Percentiles rank a stretch among this genome's conserved stretches.
Conservation (phyloP, 306 rosid species). For the Carpinus fangiana region DNA sequence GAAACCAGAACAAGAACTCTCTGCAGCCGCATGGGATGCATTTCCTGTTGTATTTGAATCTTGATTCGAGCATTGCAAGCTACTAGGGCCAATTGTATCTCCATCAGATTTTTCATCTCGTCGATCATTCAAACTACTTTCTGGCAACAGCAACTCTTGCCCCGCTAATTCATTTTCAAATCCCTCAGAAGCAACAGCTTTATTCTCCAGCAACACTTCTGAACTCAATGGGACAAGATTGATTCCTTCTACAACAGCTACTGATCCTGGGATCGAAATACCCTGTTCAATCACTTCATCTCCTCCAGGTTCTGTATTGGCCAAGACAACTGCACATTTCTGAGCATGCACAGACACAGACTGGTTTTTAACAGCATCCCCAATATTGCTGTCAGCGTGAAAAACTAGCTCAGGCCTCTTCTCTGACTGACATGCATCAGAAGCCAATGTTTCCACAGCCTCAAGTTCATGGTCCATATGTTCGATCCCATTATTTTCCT, state of each 20-base stretch:
- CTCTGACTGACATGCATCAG: constrained; percentile 42
- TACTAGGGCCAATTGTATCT: constrained; percentile 35
- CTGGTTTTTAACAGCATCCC: constrained; percentile 32
- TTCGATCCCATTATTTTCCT: constrained; percentile 36
- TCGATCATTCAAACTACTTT: constrained; percentile 25
- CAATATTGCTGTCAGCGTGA: constrained; percentile 34
- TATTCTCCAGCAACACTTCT: constrained; percentile 36
- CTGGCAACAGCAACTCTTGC: constrained; percentile 28
- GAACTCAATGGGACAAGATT: constrained; percentile 28
- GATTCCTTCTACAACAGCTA: constrained; percentile 35
- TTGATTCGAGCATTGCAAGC: constrained; percentile 35
- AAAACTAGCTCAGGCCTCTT: constrained; percentile 35
- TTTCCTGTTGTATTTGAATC: constrained; percentile 45
- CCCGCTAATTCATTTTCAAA: constrained; percentile 36
- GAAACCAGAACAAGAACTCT: constrained; percentile 53
- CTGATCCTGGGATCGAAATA: constrained; percentile 28
- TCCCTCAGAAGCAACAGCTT: constrained; percentile 41
- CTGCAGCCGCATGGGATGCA: constrained; percentile 41
- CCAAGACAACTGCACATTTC: constrained; percentile 25
- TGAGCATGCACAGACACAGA: constrained; percentile 27
- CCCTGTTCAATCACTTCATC: constrained; percentile 34
- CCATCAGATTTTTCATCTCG: constrained; percentile 34
- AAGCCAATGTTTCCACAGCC: constrained; percentile 25
- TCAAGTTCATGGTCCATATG: constrained; percentile 24
- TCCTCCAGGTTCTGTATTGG: constrained; percentile 32